A percentile compares a stretch with the other conserved stretches of the same genome.
These are phyloP conservation scores for Zhuliangozyma blackwelliae DNA, from an alignment of 1,139 yeast genomes.

Conservation along the genomic window DNA sequence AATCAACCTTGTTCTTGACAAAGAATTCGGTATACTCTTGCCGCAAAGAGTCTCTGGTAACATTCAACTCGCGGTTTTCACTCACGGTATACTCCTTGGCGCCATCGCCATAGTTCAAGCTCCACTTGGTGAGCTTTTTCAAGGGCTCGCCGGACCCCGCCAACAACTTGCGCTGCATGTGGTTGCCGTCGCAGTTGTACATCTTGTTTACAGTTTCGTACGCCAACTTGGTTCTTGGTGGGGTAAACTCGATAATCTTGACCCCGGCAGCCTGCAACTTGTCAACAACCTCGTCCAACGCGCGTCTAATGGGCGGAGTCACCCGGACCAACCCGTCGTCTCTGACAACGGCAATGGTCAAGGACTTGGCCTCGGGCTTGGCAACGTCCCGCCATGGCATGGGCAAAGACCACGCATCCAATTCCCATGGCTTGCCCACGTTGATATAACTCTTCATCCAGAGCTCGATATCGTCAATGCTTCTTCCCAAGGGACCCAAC, in stretches of 20 bases:
- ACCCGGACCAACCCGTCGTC: constrained; percentile 36
- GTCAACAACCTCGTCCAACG: constrained; percentile 21
- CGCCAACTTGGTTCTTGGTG: constrained; percentile 48
- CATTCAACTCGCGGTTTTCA: constrained; percentile 48
- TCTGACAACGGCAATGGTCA: constrained; percentile 37
- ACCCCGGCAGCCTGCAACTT: constrained; percentile 30
- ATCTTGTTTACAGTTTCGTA: constrained; percentile 46
- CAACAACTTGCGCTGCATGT: constrained; percentile 46
- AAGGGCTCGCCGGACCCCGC: constrained; percentile 66
- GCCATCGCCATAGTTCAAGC: constrained; percentile 56
- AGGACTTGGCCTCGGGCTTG: constrained; percentile 34
- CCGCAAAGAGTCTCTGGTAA: constrained; percentile 51
- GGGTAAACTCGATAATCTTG: constrained; percentile 41
- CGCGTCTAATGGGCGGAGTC: constrained; percentile 56
- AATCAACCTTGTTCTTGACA: constrained; percentile 56
- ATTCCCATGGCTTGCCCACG: constrained; percentile 66
- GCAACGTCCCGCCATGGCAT: constrained; percentile 60
- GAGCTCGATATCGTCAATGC: constrained; percentile 60
- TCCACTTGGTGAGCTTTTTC: constrained; percentile 56
- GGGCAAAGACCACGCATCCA: constrained; percentile 52
- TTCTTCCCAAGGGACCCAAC: constrained; percentile 59
- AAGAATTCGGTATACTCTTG: constrained; percentile 50
- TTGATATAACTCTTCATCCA: constrained; percentile 56
- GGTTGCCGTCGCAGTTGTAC: constrained; percentile 61
- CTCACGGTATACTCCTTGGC: constrained; percentile 34